Base-by-base conservation (phyloP, 1,139 yeast genomes). In the Geotrichum phurueaensis region DNA sequence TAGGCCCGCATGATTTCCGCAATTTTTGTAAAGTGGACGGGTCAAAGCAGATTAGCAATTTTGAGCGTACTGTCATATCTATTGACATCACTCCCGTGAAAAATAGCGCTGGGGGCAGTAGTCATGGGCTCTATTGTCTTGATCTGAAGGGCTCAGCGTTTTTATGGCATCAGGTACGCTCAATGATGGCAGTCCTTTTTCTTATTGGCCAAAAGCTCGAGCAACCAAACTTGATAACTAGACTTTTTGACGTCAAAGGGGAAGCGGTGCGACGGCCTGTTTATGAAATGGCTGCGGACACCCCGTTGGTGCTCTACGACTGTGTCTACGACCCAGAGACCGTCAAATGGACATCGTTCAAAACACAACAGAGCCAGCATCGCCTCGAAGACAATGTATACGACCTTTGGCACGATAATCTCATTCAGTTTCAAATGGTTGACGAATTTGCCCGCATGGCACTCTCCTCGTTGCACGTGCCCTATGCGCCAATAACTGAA, bases 91-190 rank as follows among this genome's bases (percentile, higher is more conserved):
- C 61, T 31, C 27, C 25, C 6, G 57, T 59, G 4, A 67, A 63
- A 6, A 62, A 58, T 7, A 54, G 56, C 18, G 62, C 58, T 2
- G 58, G 61, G 7, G 66, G 65, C 7, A 33, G 15, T 10, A 33
- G 15, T n/a, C 15, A 48, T 3, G 54, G 29, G n/a, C 59, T 70
- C 53, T 88, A 80, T 68, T 87, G 85, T 62, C 85, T 92, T 70
- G 92, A 91, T 71, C 76, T 94, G 58, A 80, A 83, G 65, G 99
- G 99, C 0, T 78, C 89, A 1, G 99, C 99, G 6, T 95, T 95
- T 68, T 76, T 95, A 63, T 95, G 99, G 99, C 98, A 95, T 71
- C 99, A 95, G 73, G 99, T 95, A 22, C 82, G 99, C 59, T 91
- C 96, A 67, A 94, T 95, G 96, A 83, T 91, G 76, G 96, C 96